Evolutionary conservation across 2,329 filamentous ascomycete genomes (phyloP).

Genomic region (Bipolaris cookei): DNA sequence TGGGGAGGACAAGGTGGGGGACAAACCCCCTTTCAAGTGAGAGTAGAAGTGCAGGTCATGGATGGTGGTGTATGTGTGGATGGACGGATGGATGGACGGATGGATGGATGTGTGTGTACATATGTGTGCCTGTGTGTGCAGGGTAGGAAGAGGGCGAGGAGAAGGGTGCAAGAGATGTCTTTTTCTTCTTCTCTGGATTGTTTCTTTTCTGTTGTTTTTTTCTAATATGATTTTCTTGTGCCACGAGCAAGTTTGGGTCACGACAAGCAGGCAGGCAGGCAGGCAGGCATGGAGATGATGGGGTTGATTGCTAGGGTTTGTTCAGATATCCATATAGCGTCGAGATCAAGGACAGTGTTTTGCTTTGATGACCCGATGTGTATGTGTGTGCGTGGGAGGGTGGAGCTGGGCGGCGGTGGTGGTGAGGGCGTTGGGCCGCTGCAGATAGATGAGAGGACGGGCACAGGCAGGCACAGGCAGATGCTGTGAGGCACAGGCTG

Average conservation of each 20-base stretch:
- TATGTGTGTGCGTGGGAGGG: slow-evolving; percentile 4
- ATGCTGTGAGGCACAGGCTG: neutral
- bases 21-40: slow-evolving; percentile 42
- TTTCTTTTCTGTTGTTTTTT: too few species aligned
- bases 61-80: neutral
- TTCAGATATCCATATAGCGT: slow-evolving; percentile 37
- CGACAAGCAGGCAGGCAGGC: neutral
- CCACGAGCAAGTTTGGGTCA: neutral
- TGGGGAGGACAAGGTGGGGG: slow-evolving; percentile 46
- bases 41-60: neutral
- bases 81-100: neutral
- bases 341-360: slow-evolving; percentile 12
- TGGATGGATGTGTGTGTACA: too few species aligned
- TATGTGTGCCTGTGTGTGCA: too few species aligned
- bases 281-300: slow-evolving; percentile 5
- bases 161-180: too few species aligned
- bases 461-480: slow-evolving; percentile 3
- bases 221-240: neutral
- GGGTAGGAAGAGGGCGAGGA: too few species aligned
- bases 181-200: too few species aligned
- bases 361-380: slow-evolving; percentile 1
- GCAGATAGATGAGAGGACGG: slow-evolving; percentile 20
- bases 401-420: neutral
- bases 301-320: slow-evolving; percentile 17
- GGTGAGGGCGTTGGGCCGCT: slow-evolving; percentile 1